These are phyloP conservation scores for Conoideocrella luteorostrata DNA, from an alignment of 2,329 filamentous ascomycete species.

Conservation along the genomic window DNA sequence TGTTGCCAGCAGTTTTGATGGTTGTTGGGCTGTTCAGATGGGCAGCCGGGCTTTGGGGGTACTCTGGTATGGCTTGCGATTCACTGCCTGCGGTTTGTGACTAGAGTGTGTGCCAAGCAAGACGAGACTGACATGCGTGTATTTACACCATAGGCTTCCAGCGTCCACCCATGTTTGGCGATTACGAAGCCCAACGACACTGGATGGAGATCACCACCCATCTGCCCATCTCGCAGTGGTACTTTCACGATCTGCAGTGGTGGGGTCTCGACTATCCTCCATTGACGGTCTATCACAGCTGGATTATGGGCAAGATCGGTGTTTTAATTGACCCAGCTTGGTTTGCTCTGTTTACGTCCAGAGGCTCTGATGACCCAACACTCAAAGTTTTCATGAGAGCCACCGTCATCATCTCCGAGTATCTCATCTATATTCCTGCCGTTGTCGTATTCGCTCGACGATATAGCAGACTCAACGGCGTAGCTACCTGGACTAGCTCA, in stretches of 20 bases:
- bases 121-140: slow-evolving; percentile 1
- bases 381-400: slow-evolving; percentile 96
- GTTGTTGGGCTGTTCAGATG: slow-evolving; percentile 85
- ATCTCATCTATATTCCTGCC: slow-evolving; percentile 81
- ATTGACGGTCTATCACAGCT: slow-evolving; percentile 96
- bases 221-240: slow-evolving; percentile 90
- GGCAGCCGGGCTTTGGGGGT: slow-evolving; percentile 88
- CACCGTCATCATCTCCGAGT: slow-evolving; percentile 86
- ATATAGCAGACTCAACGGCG: slow-evolving; percentile 67
- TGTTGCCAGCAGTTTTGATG: slow-evolving; percentile 84
- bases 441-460: slow-evolving; percentile 78
- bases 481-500: slow-evolving; percentile 74
- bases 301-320: slow-evolving; percentile 85
- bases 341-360: slow-evolving; percentile 81
- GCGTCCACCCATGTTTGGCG: slow-evolving; percentile 84
- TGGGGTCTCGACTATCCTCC: slow-evolving; percentile 98
- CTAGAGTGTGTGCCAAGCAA: neutral
- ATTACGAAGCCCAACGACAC: slow-evolving; percentile 96
- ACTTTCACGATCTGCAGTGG: slow-evolving; percentile 93
- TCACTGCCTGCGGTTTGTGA: neutral
- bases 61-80: slow-evolving; percentile 63
- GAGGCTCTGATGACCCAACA: slow-evolving; percentile 68
- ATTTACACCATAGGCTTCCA: slow-evolving; percentile 64
- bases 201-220: slow-evolving; percentile 98
- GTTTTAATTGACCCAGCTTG: slow-evolving; percentile 70